Evolutionary conservation across 2,329 filamentous ascomycete genomes (phyloP), one percentile per base, ranked within the genome.

Genomic region (Fusarium verrucosum): DNA sequence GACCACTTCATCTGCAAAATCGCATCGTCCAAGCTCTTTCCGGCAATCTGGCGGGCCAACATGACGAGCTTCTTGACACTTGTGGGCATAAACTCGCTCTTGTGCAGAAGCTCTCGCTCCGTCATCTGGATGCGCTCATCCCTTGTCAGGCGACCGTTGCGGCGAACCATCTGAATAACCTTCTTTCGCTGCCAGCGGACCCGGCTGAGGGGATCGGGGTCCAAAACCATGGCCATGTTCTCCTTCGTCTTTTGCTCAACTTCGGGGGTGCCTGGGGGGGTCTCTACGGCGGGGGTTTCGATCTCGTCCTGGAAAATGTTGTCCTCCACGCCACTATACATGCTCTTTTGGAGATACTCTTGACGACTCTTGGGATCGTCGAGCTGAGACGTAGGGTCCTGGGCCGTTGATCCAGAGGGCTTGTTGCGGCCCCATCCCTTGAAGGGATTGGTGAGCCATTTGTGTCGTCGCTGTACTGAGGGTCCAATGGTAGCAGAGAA

Each of bases 1-100:
- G 90, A 94, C 81, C 94, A 98, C 53, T 89, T 87, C 92, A 99
- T 97, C 83, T 99, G 95, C 51, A 91, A 80, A 68, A 98, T 92
- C 14, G 95, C 95, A 32, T 99, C 94, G 56, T 96, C 92, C 61
- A 99, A 83, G n/a, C 89, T 89, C 85, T 97, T 98, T 68, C 95
- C 95, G 3, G 88, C 85, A 73, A 99, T 95, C 80, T 98, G 95
- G 52, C 90, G 87, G 22, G 94, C 89, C 45, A 99, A 81, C 71
- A 91, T 89, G 49, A 90, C 89, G 52, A 99, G 84, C 82, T 99
- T 99, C 87, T 99, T 99, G 65, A 92, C 82, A 44, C 89, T 92
- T 4, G 95, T 97, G 71, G 93, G 89, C 74, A 97, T 85, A 68
- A 86, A 85, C 42, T 89, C 85, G 62, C 89, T 92, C 77, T 89